phyloP scores from a whole-genome alignment of 78 protist species.

The Isochrysis galbana region DNA sequence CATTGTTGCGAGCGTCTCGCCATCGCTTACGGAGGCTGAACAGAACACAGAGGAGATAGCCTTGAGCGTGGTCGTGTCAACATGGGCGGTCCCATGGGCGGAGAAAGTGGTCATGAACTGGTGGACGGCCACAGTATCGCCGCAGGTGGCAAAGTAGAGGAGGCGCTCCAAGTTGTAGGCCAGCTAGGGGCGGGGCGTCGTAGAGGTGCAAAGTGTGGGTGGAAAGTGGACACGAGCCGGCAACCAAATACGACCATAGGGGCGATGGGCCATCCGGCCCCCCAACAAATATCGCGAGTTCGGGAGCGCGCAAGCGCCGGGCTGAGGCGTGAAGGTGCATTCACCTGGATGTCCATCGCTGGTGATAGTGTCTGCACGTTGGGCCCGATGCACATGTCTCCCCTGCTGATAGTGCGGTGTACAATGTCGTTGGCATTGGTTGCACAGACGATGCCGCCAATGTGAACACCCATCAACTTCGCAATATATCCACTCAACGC shows the following conservation, averaged over 20 bases:
- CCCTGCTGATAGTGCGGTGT: not conserved
- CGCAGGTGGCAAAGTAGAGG: not conserved
- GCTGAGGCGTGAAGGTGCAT: too few relatives aligned
- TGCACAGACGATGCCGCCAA: not conserved
- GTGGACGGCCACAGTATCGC: not conserved
- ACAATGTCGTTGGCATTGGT: not conserved
- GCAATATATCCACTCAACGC: not conserved
- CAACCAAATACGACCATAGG: too few relatives aligned
- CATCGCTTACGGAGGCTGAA: not conserved
- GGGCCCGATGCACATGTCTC: not conserved
- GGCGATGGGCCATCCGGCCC: too few relatives aligned
- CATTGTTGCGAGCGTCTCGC: not conserved
- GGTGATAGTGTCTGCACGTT: not conserved
- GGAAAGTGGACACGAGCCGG: too few relatives aligned
- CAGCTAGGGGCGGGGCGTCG: too few relatives aligned
- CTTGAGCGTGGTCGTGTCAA: not conserved
- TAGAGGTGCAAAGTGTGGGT: too few relatives aligned
- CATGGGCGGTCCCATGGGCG: not conserved
- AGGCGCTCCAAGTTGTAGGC: not conserved
- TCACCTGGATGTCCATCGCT: conserved; percentile 19
- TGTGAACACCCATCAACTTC: not conserved
- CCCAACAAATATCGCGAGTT: too few relatives aligned
- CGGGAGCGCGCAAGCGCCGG: too few relatives aligned
- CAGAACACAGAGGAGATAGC: not conserved
- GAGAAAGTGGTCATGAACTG: not conserved